Evolutionary conservation across 2,329 filamentous ascomycete species (phyloP).

Genomic region (Pseudogymnoascus sp.): DNA sequence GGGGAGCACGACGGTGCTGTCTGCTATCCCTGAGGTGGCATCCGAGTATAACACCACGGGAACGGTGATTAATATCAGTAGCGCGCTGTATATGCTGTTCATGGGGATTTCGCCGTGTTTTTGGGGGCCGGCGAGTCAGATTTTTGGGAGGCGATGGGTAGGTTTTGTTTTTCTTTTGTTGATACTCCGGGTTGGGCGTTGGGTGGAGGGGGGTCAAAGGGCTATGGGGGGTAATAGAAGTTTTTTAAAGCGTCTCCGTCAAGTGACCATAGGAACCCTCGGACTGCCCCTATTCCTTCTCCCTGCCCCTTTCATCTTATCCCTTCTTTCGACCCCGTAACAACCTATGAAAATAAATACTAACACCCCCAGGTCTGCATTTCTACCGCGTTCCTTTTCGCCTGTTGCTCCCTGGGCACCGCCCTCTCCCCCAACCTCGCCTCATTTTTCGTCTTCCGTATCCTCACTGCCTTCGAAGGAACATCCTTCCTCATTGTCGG

Average conservation of each 20-base stretch:
- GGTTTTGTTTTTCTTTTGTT: slow-evolving; percentile 22
- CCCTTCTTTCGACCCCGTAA: not conserved
- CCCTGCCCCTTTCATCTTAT: too few species aligned
- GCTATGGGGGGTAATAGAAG: not conserved
- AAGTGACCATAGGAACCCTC: not conserved
- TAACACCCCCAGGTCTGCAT: slow-evolving; percentile 42
- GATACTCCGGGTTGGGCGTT: not conserved
- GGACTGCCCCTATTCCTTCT: not conserved
- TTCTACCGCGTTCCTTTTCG: slow-evolving; percentile 54
- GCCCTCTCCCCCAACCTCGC: slow-evolving; percentile 63
- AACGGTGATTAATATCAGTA: slow-evolving; percentile 63
- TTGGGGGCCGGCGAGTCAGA: slow-evolving; percentile 64
- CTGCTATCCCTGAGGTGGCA: slow-evolving; percentile 68
- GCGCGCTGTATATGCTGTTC: slow-evolving; percentile 65
- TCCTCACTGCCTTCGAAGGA: slow-evolving; percentile 66
- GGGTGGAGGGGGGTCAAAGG: not conserved
- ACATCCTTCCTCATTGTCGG: slow-evolving; percentile 68
- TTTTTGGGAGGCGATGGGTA: slow-evolving; percentile 52
- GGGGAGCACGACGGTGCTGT: slow-evolving; percentile 63
- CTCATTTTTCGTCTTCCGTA: slow-evolving; percentile 65
- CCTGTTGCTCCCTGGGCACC: slow-evolving; percentile 61
- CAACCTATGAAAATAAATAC: not conserved
- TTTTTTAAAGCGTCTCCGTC: not conserved
- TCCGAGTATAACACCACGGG: slow-evolving; percentile 55
- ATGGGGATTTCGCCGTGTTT: slow-evolving; percentile 65